phyloP scores from a whole-genome alignment of 1,284 basidiomycete genomes.

The Cutaneotrichosporon dermatis region DNA sequence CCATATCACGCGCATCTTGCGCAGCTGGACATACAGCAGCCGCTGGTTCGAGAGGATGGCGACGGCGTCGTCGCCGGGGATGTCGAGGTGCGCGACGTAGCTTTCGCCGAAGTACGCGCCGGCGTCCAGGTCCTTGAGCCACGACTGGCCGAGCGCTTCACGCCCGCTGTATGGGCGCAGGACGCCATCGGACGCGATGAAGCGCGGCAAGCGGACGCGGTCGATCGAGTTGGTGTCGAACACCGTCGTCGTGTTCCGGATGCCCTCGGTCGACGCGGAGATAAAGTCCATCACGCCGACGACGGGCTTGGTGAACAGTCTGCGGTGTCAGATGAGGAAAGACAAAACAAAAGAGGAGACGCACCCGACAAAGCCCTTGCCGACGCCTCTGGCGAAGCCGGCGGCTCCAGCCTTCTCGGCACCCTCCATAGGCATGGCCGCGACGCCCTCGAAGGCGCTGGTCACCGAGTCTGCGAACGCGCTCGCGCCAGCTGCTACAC shows the following conservation, averaged over 20 bases:
- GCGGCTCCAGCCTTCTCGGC: constrained; percentile 90
- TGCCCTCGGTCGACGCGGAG: constrained; percentile 94
- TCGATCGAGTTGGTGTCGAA: constrained; percentile 92
- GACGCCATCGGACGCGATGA: constrained; percentile 79
- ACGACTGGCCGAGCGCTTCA: constrained; percentile 91
- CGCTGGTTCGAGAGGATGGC: constrained; percentile 73
- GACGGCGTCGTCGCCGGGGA: constrained; percentile 75
- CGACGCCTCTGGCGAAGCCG: constrained; percentile 97
- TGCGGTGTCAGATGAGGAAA: too few relatives aligned
- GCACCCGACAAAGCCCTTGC: constrained; percentile 90
- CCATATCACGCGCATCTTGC: constrained; percentile 82
- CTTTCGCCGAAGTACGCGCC: constrained; percentile 76
- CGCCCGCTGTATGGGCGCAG: constrained; percentile 80
- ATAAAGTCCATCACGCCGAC: constrained; percentile 96
- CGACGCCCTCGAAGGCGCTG: constrained; percentile 91
- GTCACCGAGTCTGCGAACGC: constrained; percentile 91
- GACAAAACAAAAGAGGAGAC: too few relatives aligned
- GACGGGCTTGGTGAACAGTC: constrained; percentile 80
- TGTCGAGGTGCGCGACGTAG: constrained; percentile 88
- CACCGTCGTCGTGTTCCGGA: constrained; percentile 96
- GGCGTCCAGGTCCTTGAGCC: constrained; percentile 74
- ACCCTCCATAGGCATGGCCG: constrained; percentile 95
- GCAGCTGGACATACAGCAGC: constrained; percentile 80
- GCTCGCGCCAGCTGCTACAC: constrained; percentile 88
- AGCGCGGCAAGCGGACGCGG: constrained; percentile 81